phyloP scores from a whole-genome alignment of 2,329 filamentous ascomycete genomes.

The Fusarium hainanense region DNA sequence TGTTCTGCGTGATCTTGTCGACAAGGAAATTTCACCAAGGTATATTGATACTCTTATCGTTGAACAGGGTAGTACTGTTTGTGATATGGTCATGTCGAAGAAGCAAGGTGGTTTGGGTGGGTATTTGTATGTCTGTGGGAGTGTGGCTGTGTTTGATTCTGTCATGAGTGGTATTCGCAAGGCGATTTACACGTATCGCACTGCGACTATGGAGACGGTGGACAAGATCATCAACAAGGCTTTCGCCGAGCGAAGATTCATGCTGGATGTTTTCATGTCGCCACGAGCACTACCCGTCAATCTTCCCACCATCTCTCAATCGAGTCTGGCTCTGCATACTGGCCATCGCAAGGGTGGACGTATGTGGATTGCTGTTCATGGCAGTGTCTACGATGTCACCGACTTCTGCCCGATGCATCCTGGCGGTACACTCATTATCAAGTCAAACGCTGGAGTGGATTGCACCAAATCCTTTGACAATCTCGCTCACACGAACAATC shows the following conservation, averaged over 20 bases:
- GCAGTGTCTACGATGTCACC: slow-evolving; percentile 64
- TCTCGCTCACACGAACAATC: slow-evolving; percentile 65
- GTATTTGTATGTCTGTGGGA: slow-evolving; percentile 49
- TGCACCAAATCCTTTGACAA: slow-evolving; percentile 64
- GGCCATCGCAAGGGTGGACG: slow-evolving; percentile 59
- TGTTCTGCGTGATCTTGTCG: slow-evolving; percentile 56
- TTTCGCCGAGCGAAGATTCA: slow-evolving; percentile 66
- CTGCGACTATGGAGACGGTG: slow-evolving; percentile 62
- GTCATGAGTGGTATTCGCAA: slow-evolving; percentile 67
- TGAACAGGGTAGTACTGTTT: slow-evolving; percentile 62
- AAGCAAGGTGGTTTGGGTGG: slow-evolving; percentile 63
- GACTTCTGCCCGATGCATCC: slow-evolving; percentile 66
- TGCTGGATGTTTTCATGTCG: slow-evolving; percentile 68
- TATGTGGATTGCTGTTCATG: slow-evolving; percentile 65
- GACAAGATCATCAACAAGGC: slow-evolving; percentile 63
- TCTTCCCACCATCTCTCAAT: slow-evolving; percentile 61
- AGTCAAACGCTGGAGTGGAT: slow-evolving; percentile 66
- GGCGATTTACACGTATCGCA: slow-evolving; percentile 64
- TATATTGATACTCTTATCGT: slow-evolving; percentile 65
- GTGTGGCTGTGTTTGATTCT: slow-evolving; percentile 55
- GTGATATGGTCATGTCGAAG: slow-evolving; percentile 67
- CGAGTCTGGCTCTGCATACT: slow-evolving; percentile 61
- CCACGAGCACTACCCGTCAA: slow-evolving; percentile 64
- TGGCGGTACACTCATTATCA: slow-evolving; percentile 64
- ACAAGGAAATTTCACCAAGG: slow-evolving; percentile 60